Evolutionary conservation across 495 filamentous ascomycete species (phyloP).

Genomic region (Tuber calosporum): DNA sequence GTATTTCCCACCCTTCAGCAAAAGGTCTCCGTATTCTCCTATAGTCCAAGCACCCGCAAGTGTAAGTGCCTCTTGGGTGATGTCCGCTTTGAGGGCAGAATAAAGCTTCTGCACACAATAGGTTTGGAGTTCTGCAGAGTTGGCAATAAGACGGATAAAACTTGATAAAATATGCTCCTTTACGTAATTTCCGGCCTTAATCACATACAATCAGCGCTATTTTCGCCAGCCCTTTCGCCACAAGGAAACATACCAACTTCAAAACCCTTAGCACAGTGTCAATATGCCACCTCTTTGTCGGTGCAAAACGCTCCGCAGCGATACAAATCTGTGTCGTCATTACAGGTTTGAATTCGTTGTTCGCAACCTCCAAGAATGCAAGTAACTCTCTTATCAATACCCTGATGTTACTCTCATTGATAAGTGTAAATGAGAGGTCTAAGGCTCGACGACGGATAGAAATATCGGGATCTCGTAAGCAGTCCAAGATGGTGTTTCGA

Average conservation of each 20-base stretch:
- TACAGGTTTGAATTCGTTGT: slow-evolving; percentile 95
- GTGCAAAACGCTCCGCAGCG: slow-evolving; percentile 89
- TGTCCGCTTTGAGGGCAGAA: slow-evolving; percentile 80
- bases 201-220: slow-evolving; percentile 5
- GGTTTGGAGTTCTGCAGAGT: slow-evolving; percentile 86
- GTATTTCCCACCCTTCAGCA: slow-evolving; percentile 81
- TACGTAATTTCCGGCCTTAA: slow-evolving; percentile 77
- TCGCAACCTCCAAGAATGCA: slow-evolving; percentile 90
- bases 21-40: slow-evolving; percentile 87
- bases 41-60: slow-evolving; percentile 96
- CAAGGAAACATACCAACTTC: slow-evolving; percentile 50
- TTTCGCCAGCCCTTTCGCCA: slow-evolving; percentile 14
- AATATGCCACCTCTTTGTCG: slow-evolving; percentile 95
- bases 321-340: slow-evolving; percentile 98
- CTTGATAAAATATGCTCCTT: slow-evolving; percentile 97
- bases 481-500: slow-evolving; percentile 94
- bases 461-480: slow-evolving; percentile 95
- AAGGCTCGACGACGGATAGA: slow-evolving; percentile 90
- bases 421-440: slow-evolving; percentile 93
- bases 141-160: slow-evolving; percentile 91
- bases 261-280: slow-evolving; percentile 95
- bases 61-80: slow-evolving; percentile 91
- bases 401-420: slow-evolving; percentile 92
- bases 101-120: slow-evolving; percentile 96
- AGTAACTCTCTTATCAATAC: slow-evolving; percentile 86